These are phyloP conservation scores for Diversispora epigaea DNA, from an alignment of 192 early-diverging fungal genomes.

Conservation along the genomic window DNA sequence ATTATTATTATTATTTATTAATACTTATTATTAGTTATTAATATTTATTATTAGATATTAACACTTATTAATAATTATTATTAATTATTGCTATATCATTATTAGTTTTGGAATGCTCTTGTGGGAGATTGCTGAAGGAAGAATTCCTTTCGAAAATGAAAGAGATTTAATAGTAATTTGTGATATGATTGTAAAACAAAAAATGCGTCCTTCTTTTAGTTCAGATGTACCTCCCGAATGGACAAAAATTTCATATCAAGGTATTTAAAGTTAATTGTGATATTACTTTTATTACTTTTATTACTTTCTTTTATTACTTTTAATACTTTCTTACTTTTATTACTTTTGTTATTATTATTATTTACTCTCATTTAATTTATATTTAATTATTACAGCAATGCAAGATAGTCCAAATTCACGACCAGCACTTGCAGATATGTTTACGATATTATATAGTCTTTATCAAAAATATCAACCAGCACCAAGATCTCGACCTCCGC, in stretches of 20 bases:
- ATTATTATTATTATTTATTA: neutral
- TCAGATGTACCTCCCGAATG: neutral
- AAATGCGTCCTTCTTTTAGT: neutral
- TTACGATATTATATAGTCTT: slow-evolving; percentile 13
- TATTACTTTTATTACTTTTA: neutral
- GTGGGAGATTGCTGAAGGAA: slow-evolving; percentile 30
- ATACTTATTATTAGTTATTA: neutral
- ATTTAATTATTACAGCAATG: neutral
- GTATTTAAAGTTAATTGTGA: neutral
- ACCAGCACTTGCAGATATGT: slow-evolving; percentile 17
- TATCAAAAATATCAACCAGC: slow-evolving; percentile 3
- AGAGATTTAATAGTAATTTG: slow-evolving; percentile 22
- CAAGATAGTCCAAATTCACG: slow-evolving; percentile 5
- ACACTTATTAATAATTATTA: too few species aligned
- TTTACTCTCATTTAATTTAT: neutral
- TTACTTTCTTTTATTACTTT: neutral
- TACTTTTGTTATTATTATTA: neutral
- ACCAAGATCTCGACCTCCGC: neutral
- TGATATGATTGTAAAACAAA: neutral
- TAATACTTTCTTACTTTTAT: neutral
- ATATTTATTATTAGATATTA: neutral
- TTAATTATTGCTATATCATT: neutral
- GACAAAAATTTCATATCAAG: neutral
- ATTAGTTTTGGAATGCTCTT: slow-evolving; percentile 29
- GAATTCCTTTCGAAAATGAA: slow-evolving; percentile 12